A percentile compares a stretch with the other conserved stretches of the same genome.
These are phyloP conservation scores for Limtongia smithiae DNA, from an alignment of 805 yeast genomes.

Conservation along the genomic window DNA sequence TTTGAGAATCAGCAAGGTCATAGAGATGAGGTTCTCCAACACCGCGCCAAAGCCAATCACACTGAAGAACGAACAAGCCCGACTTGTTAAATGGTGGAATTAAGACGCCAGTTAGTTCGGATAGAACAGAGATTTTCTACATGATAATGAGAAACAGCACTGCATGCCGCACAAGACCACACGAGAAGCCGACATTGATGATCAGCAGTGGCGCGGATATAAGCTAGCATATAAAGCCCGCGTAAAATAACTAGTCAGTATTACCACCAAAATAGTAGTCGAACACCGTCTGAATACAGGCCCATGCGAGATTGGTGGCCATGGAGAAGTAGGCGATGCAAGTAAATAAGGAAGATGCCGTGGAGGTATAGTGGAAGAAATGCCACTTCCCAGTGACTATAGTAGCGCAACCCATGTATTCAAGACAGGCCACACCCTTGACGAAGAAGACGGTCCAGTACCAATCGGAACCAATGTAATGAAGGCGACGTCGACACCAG, in stretches of 20 bases:
- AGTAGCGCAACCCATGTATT: constrained; percentile 33
- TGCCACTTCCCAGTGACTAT: constrained; percentile 36
- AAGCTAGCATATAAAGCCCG: constrained; percentile 57
- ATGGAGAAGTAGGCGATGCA: constrained; percentile 51
- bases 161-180: constrained; percentile 36
- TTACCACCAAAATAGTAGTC: constrained; percentile 43
- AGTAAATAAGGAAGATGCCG: constrained; percentile 43
- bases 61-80: constrained; percentile 66
- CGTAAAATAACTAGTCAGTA: constrained; percentile 53
- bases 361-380: constrained; percentile 41
- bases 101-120: constrained; percentile 54
- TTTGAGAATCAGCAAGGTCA: no score
- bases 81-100: constrained; percentile 58
- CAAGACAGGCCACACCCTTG: constrained; percentile 42
- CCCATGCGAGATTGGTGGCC: constrained; percentile 58
- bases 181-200: constrained; percentile 37
- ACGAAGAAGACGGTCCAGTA: constrained; percentile 59
- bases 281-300: constrained; percentile 48
- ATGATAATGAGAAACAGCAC: constrained; percentile 37
- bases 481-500: constrained; percentile 46
- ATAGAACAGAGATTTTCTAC: constrained; percentile 50
- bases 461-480: constrained; percentile 65
- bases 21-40: no score
- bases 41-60: no score
- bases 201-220: constrained; percentile 49